Evolutionary conservation across 176 grass and related monocot species (phyloP).

Genomic region (Juncus inflexus): DNA sequence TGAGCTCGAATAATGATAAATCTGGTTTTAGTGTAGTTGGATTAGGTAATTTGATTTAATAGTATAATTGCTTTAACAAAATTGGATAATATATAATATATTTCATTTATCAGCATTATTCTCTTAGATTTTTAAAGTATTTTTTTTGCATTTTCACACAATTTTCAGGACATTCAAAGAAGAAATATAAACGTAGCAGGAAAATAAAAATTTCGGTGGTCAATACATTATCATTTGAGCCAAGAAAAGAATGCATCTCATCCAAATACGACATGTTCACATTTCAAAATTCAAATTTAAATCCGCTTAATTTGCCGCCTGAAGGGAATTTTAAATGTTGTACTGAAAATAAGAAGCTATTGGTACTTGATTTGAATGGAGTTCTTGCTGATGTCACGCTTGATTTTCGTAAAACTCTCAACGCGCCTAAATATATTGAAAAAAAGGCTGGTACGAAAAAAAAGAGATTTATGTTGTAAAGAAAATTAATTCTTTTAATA

Average conservation of each 20-base stretch:
- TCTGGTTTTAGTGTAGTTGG: neutral
- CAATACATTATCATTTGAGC: conserved; percentile 29
- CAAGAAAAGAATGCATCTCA: conserved; percentile 9
- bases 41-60: conserved; percentile 20
- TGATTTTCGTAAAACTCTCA: conserved; percentile 13
- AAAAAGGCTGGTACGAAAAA: conserved; percentile 24
- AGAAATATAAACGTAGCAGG: neutral
- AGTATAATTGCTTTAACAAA: neutral
- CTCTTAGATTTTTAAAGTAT: conserved; percentile 8
- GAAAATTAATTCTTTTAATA: conserved; percentile 7
- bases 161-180: conserved; percentile 7
- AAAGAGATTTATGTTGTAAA: neutral
- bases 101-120: neutral
- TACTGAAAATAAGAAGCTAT: conserved; percentile 21
- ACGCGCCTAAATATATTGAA: conserved; percentile 25
- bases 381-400: conserved; percentile 27
- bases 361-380: conserved; percentile 25
- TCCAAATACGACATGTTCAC: conserved; percentile 4
- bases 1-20: too few relatives aligned
- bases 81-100: neutral
- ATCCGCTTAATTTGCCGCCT: neutral
- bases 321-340: neutral
- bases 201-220: conserved; percentile 20
- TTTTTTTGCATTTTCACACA: neutral
- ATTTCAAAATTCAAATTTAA: conserved; percentile 9